Evolutionary conservation across 768 basidiomycete species (phyloP), one percentile per base, ranked within the genome.

Genomic region (Trametes gibbosa): DNA sequence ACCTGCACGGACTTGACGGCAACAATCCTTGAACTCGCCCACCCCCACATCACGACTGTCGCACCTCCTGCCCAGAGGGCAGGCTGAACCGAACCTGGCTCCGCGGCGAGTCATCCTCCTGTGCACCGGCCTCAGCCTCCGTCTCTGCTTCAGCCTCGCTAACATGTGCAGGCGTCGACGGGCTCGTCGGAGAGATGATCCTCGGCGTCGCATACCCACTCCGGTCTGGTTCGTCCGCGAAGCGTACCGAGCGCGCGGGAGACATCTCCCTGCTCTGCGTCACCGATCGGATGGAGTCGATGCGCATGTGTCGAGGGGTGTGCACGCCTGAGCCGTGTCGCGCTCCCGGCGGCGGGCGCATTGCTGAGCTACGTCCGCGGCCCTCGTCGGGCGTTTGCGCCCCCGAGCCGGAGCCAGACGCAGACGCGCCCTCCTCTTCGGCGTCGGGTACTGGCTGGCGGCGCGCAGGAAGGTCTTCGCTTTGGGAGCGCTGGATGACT

Each of bases 191-290:
- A 43, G 66, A 55, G 32, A 62, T 49, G 25, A 67, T 27, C 19
- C 63, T 59, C 24, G 66, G 63, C 12, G 69, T 62, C 27, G 41
- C 32, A 29, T 45, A 5, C 23, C 65, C 61, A 14, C 63, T 63
- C 7, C 58, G 51, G n/a, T 60, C 60, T 19, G 34, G 55, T 51
- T 73, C 69, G 52, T 81, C 79, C 39, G 73, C 78, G 63, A 79
- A 81, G 35, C 77, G 75, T 53, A 81, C 73, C 13, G 79, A 81
- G n/a, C 79, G 77, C 9, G 75, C 61, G 1, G 79, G 79, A 7
- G 80, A 81, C 47, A 67, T 73, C 3, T 78, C 79, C 23, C 79
- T 74, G 53, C 51, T 45, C 45, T 59, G 46, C 54, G 47, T 21
- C 46, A 50, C 56, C 24, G 65, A 69, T 41, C 69, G 70, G 49